These are phyloP conservation scores for Pseudozyma flocculosa DNA, from an alignment of 1,284 basidiomycete genomes.

Conservation along the genomic window DNA sequence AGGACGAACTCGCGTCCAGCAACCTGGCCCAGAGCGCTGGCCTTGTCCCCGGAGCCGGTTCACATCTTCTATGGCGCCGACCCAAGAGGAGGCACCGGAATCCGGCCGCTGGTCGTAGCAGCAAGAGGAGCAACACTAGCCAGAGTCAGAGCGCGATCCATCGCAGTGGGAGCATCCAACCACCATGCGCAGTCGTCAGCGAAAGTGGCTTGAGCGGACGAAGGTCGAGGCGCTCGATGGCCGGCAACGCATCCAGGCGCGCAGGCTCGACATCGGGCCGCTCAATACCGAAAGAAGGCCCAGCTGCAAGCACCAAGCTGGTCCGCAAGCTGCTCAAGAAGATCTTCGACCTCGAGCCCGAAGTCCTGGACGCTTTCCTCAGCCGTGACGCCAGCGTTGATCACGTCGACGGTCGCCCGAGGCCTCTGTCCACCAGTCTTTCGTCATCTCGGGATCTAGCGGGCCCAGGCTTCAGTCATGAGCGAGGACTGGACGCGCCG, in stretches of 20 bases:
- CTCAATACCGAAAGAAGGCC: neutral
- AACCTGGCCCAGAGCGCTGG: slow-evolving; percentile 33
- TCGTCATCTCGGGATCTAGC: no score
- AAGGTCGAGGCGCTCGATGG: neutral
- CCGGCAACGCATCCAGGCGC: neutral
- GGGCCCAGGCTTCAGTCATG: slow-evolving; percentile 14
- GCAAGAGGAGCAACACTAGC: slow-evolving; percentile 36
- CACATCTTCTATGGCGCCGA: slow-evolving; percentile 13
- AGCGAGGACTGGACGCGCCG: slow-evolving; percentile 9
- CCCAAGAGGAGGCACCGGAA: slow-evolving; percentile 28
- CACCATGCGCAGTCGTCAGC: neutral
- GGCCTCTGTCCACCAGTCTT: no score
- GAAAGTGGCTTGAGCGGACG: neutral
- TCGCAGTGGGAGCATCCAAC: neutral
- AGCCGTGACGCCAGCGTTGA: slow-evolving; percentile 7
- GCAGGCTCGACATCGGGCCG: neutral
- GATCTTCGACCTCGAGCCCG: slow-evolving; percentile 34
- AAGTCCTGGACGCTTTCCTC: slow-evolving; percentile 35
- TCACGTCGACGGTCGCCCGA: neutral
- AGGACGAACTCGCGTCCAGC: slow-evolving; percentile 23
- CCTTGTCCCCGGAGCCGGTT: slow-evolving; percentile 12
- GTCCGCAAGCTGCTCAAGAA: slow-evolving; percentile 3
- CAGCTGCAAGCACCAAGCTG: neutral
- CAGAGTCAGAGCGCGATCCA: slow-evolving; percentile 8
- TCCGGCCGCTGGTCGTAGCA: slow-evolving; percentile 23